Evolutionary conservation across 2,329 filamentous ascomycete genomes (phyloP).

Genomic region (Fusarium sp.): DNA sequence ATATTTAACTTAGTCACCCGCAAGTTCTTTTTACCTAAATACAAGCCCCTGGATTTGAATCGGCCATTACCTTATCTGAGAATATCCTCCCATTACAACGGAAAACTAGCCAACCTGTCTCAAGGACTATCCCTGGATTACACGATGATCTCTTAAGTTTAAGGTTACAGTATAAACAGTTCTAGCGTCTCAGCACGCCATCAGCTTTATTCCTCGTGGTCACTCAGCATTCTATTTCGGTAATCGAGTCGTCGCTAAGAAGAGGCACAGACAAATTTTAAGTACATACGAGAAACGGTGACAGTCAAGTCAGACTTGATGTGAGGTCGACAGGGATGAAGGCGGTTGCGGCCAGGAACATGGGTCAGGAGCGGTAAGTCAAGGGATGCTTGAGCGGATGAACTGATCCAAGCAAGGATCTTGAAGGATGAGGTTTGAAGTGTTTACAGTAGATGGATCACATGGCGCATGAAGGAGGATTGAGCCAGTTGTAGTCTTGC

Average conservation of each 20-base stretch:
- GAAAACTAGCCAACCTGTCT: background rate
- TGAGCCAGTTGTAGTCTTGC: conserved; percentile 5
- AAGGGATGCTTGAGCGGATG: conserved; percentile 22
- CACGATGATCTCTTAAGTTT: background rate
- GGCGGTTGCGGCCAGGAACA: conserved; percentile 18
- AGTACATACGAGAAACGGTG: conserved; percentile 16
- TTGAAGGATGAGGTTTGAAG: conserved; percentile 2
- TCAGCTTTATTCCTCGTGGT: background rate
- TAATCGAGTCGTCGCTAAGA: conserved; percentile 15
- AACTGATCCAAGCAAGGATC: conserved; percentile 36
- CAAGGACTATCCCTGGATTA: background rate
- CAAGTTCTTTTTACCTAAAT: no score
- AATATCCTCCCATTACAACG: background rate
- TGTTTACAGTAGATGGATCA: background rate
- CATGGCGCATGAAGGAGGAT: conserved; percentile 22
- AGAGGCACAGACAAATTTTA: conserved; percentile 5
- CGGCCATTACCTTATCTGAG: background rate
- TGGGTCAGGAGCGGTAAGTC: conserved; percentile 6
- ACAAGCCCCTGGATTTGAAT: no score
- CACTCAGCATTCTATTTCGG: conserved; percentile 23
- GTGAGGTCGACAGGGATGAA: background rate
- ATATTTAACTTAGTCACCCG: no score
- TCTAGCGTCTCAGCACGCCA: conserved; percentile 1
- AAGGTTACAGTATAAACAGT: background rate
- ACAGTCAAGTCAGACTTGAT: conserved; percentile 3